phyloP scores from a whole-genome alignment of 2,329 filamentous ascomycete genomes.

The Didymella lethalis region DNA sequence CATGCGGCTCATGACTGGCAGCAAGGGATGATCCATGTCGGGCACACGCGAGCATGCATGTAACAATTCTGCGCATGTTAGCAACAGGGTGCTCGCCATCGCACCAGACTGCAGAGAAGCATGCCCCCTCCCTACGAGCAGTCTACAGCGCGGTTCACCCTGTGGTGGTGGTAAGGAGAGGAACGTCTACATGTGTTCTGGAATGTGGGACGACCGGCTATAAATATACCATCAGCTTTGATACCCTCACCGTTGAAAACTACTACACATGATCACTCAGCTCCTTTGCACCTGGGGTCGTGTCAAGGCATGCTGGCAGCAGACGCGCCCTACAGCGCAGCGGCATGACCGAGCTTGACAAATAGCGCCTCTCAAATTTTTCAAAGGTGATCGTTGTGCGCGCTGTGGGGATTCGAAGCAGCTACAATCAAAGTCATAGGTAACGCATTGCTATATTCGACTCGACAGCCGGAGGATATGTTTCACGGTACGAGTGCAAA shows the following conservation, averaged over 20 bases:
- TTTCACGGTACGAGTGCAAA: slow-evolving; percentile 23
- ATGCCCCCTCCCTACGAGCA: neutral
- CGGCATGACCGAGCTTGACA: slow-evolving; percentile 18
- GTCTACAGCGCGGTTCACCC: slow-evolving; percentile 7
- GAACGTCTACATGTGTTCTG: slow-evolving; percentile 26
- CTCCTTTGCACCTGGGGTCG: slow-evolving; percentile 13
- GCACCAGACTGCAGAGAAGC: slow-evolving; percentile 3
- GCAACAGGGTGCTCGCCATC: slow-evolving; percentile 7
- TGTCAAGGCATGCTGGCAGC: slow-evolving; percentile 2
- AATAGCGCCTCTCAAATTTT: slow-evolving; percentile 22
- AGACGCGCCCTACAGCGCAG: slow-evolving; percentile 12
- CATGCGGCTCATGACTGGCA: slow-evolving; percentile 17
- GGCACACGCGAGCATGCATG: slow-evolving; percentile 18
- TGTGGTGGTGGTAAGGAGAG: slow-evolving; percentile 2
- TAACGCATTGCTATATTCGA: slow-evolving; percentile 29
- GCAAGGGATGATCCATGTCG: slow-evolving; percentile 19
- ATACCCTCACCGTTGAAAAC: slow-evolving; percentile 4
- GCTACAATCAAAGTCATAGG: slow-evolving; percentile 10
- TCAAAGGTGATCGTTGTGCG: slow-evolving; percentile 11
- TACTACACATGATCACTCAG: slow-evolving; percentile 13
- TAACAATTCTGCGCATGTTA: slow-evolving; percentile 20
- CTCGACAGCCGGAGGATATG: slow-evolving; percentile 18
- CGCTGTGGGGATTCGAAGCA: slow-evolving; percentile 21
- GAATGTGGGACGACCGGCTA: slow-evolving; percentile 24
- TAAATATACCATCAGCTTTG: slow-evolving; percentile 24